These are phyloP conservation scores for Agrocybe praecox DNA, from an alignment of 768 basidiomycete genomes.

Conservation along the genomic window DNA sequence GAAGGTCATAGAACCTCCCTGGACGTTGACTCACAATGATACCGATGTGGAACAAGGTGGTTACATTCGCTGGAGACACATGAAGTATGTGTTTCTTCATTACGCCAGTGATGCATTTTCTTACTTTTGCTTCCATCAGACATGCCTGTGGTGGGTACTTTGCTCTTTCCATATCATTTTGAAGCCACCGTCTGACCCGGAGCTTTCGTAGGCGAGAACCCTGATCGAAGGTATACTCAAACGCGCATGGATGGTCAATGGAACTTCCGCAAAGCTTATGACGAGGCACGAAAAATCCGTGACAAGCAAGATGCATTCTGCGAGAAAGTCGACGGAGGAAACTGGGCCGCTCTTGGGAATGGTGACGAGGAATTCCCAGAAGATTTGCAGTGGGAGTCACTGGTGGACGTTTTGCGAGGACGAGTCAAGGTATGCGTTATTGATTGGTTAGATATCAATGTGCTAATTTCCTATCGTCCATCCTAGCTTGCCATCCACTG, in stretches of 20 bases:
- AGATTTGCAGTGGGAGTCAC: conserved; percentile 71
- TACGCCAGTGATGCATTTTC: too few relatives aligned
- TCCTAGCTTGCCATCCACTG: conserved; percentile 56
- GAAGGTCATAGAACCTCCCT: conserved; percentile 76
- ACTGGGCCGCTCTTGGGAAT: conserved; percentile 49
- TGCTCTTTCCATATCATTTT: not conserved
- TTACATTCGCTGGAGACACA: conserved; percentile 64
- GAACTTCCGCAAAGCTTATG: conserved; percentile 74
- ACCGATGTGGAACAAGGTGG: conserved; percentile 25
- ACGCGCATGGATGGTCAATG: conserved; percentile 66
- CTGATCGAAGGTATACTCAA: conserved; percentile 42
- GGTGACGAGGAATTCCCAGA: conserved; percentile 52
- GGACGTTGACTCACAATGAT: conserved; percentile 43
- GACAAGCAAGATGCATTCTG: conserved; percentile 68
- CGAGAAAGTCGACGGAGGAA: conserved; percentile 44
- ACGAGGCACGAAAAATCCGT: conserved; percentile 53
- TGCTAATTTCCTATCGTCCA: not conserved
- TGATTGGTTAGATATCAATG: not conserved
- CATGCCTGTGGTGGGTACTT: conserved; percentile 60
- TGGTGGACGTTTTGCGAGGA: conserved; percentile 78
- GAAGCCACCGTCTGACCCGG: not conserved
- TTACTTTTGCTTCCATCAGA: conserved; percentile 26
- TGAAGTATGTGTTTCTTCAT: conserved; percentile 64
- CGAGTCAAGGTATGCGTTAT: conserved; percentile 58
- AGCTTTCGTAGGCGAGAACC: conserved; percentile 63